Evolutionary conservation across 2,329 filamentous ascomycete species (phyloP).

Genomic region (Penicillium hordei): DNA sequence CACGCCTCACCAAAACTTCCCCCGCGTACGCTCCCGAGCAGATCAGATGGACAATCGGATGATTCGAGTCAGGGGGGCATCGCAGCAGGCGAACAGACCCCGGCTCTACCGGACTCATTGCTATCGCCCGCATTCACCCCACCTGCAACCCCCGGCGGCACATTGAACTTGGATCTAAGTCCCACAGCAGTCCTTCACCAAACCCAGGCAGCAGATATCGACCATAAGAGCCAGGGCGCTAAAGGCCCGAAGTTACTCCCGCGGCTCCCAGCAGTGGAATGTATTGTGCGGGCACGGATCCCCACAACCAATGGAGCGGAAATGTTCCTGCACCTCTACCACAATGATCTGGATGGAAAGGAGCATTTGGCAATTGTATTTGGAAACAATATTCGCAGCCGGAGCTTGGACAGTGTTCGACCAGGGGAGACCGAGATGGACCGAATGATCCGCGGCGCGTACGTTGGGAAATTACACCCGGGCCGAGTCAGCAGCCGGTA

Average conservation of each 20-base stretch:
- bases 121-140: slow-evolving; percentile 55
- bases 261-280: slow-evolving; percentile 80
- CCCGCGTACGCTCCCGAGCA: slow-evolving; percentile 33
- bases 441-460: slow-evolving; percentile 91
- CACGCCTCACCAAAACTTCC: slow-evolving; percentile 54
- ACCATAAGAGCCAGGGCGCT: slow-evolving; percentile 33
- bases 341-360: slow-evolving; percentile 89
- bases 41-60: slow-evolving; percentile 18
- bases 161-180: slow-evolving; percentile 29
- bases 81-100: slow-evolving; percentile 39
- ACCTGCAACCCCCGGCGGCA: slow-evolving; percentile 45
- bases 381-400: slow-evolving; percentile 76
- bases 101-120: slow-evolving; percentile 53
- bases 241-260: slow-evolving; percentile 72
- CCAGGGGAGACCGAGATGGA: slow-evolving; percentile 53
- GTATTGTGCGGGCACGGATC: slow-evolving; percentile 90
- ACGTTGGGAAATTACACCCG: slow-evolving; percentile 82
- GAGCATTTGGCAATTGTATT: slow-evolving; percentile 98
- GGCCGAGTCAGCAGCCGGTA: slow-evolving; percentile 75
- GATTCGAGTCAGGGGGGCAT: slow-evolving; percentile 22
- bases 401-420: slow-evolving; percentile 52
- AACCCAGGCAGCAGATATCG: slow-evolving; percentile 28
- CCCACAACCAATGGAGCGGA: slow-evolving; percentile 88
- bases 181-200: slow-evolving; percentile 32
- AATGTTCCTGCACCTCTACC: slow-evolving; percentile 96